Conservation (phyloP, 805 yeast species). For the Metschnikowia similis region DNA sequence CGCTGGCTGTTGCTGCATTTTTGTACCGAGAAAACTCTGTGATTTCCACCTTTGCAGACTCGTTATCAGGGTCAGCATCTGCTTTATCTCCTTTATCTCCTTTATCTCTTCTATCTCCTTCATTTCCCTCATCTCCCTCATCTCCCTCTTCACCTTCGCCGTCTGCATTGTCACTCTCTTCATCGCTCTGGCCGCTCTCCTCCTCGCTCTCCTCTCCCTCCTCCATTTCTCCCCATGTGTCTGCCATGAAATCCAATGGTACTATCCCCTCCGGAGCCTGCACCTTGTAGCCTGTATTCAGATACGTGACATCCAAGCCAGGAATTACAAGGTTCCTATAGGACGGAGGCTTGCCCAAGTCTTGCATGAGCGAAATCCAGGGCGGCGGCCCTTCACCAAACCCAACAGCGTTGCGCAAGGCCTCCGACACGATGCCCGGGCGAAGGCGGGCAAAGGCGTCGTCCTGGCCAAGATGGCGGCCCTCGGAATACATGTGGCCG, state of each 20-base stretch:
- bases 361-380: conserved; percentile 69
- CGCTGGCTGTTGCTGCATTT: neutral
- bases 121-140: conserved; percentile 54
- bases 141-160: conserved; percentile 17
- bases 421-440: conserved; percentile 68
- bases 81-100: conserved; percentile 8
- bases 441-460: conserved; percentile 33
- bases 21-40: conserved; percentile 7
- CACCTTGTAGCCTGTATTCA: conserved; percentile 30
- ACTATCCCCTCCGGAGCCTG: conserved; percentile 11
- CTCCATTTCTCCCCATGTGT: conserved; percentile 34
- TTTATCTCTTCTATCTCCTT: conserved; percentile 44
- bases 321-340: conserved; percentile 63
- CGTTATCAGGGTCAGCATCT: conserved; percentile 6
- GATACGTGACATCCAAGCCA: conserved; percentile 36
- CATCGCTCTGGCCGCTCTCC: conserved; percentile 1
- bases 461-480: conserved; percentile 43
- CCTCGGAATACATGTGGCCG: conserved; percentile 82
- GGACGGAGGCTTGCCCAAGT: conserved; percentile 79
- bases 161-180: neutral
- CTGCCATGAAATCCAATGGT: conserved; percentile 9
- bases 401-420: conserved; percentile 66
- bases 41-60: conserved; percentile 14
- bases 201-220: conserved; percentile 23
- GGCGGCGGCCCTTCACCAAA: conserved; percentile 53